Evolutionary conservation across 257 asterid genomes (phyloP).

Genomic region (Fraxinus pennsylvanica): DNA sequence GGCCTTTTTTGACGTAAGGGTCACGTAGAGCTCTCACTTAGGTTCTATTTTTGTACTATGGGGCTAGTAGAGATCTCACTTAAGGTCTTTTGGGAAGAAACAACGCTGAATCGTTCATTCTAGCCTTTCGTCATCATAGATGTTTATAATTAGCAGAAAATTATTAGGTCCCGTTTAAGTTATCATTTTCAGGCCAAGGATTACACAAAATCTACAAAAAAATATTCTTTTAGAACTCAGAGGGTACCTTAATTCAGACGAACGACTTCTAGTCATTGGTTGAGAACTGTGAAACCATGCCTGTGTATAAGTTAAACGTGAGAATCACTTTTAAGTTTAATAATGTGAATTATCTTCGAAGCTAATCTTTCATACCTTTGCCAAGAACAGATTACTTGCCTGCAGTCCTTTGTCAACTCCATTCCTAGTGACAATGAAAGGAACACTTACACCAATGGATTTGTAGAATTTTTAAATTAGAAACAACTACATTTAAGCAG

Average conservation of each 20-base stretch:
- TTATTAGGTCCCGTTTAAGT: background rate
- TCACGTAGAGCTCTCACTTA: no score
- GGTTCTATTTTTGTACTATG: no score
- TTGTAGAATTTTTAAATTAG: no score
- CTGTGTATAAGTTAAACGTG: constrained; percentile 35
- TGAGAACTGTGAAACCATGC: constrained; percentile 91
- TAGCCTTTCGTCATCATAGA: background rate
- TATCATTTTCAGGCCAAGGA: background rate
- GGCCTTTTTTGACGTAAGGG: no score
- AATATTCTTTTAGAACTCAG: background rate
- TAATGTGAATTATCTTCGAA: background rate
- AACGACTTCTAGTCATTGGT: constrained; percentile 86
- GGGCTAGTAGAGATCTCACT: no score
- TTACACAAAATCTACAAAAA: background rate
- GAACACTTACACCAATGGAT: background rate
- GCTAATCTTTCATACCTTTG: constrained; percentile 47
- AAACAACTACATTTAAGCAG: background rate
- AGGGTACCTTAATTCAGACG: constrained; percentile 67
- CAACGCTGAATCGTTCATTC: background rate
- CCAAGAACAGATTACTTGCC: constrained; percentile 62
- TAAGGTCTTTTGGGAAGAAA: background rate
- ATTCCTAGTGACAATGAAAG: constrained; percentile 33
- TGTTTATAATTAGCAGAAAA: background rate
- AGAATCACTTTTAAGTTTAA: constrained; percentile 20
- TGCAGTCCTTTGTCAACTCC: constrained; percentile 54